These are phyloP conservation scores for Saturnispora serradocipensis DNA, from an alignment of 805 yeast genomes.

Conservation along the genomic window DNA sequence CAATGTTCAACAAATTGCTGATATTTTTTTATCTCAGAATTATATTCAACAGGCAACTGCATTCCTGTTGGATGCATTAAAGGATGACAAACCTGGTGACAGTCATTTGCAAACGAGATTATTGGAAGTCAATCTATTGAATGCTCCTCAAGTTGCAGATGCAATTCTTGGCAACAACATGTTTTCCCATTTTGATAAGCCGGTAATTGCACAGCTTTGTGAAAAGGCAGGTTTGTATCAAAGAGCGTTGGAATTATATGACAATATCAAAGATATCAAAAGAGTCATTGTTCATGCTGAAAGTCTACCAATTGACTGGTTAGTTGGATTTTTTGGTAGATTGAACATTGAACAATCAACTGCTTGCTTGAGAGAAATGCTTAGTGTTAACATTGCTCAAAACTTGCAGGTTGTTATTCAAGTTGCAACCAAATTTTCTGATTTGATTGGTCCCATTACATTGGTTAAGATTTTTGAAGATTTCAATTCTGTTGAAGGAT, in stretches of 20 bases:
- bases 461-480: slow-evolving; percentile 90
- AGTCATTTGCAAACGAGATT: slow-evolving; percentile 94
- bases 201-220: slow-evolving; percentile 83
- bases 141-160: slow-evolving; percentile 99
- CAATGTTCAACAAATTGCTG: slow-evolving; percentile 81
- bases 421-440: slow-evolving; percentile 94
- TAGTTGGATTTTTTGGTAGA: slow-evolving; percentile 85
- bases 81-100: slow-evolving; percentile 87
- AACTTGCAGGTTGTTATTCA: slow-evolving; percentile 91
- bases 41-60: slow-evolving; percentile 97
- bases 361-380: slow-evolving; percentile 78
- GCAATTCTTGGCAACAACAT: slow-evolving; percentile 93
- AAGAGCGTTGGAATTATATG: slow-evolving; percentile 94
- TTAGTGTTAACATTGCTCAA: slow-evolving; percentile 62
- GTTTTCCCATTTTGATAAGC: slow-evolving; percentile 92
- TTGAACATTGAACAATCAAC: slow-evolving; percentile 90
- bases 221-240: slow-evolving; percentile 95
- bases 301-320: slow-evolving; percentile 86
- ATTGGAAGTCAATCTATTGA: slow-evolving; percentile 82
- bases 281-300: slow-evolving; percentile 86
- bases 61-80: slow-evolving; percentile 87
- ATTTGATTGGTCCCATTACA: slow-evolving; percentile 76
- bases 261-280: slow-evolving; percentile 89
- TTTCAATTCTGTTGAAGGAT: slow-evolving; percentile 84
- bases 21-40: slow-evolving; percentile 89